These are phyloP conservation scores for Dendrostoma leiphaemia DNA, from an alignment of 2,329 filamentous ascomycete species.

Conservation along the genomic window DNA sequence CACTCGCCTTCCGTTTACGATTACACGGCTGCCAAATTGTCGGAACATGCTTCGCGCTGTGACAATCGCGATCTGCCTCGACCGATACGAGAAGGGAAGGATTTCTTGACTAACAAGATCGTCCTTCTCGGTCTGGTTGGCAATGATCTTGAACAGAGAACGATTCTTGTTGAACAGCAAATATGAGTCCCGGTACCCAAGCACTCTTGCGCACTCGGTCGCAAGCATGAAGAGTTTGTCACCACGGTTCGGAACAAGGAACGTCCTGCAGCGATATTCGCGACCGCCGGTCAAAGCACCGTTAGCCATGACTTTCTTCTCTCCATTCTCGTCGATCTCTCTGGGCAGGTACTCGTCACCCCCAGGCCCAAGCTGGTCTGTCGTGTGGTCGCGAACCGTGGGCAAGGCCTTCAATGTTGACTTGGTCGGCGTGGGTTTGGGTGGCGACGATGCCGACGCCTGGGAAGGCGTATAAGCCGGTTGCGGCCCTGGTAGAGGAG, in stretches of 20 bases:
- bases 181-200: conserved; percentile 97
- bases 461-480: conserved; percentile 41
- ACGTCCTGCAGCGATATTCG: conserved; percentile 90
- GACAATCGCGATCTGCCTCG: conserved; percentile 97
- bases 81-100: conserved; percentile 93
- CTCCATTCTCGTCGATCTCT: conserved; percentile 88
- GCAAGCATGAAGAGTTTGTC: conserved; percentile 98
- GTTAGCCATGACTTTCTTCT: conserved; percentile 86
- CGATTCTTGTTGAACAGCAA: conserved; percentile 98
- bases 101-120: conserved; percentile 94
- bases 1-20: conserved; percentile 84
- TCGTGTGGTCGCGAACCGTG: conserved; percentile 95
- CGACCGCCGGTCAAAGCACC: conserved; percentile 80
- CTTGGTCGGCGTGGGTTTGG: conserved; percentile 79
- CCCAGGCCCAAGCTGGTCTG: conserved; percentile 84
- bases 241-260: conserved; percentile 84
- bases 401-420: conserved; percentile 88
- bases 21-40: conserved; percentile 93
- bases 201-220: conserved; percentile 90
- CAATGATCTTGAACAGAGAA: conserved; percentile 96
- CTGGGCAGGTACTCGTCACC: conserved; percentile 94
- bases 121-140: conserved; percentile 93
- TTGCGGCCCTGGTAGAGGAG: conserved; percentile 31
- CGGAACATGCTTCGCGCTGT: conserved; percentile 98
- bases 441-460: conserved; percentile 55